Evolutionary conservation across 2,329 filamentous ascomycete species (phyloP).

Genomic region (Cryphonectria parasitica): DNA sequence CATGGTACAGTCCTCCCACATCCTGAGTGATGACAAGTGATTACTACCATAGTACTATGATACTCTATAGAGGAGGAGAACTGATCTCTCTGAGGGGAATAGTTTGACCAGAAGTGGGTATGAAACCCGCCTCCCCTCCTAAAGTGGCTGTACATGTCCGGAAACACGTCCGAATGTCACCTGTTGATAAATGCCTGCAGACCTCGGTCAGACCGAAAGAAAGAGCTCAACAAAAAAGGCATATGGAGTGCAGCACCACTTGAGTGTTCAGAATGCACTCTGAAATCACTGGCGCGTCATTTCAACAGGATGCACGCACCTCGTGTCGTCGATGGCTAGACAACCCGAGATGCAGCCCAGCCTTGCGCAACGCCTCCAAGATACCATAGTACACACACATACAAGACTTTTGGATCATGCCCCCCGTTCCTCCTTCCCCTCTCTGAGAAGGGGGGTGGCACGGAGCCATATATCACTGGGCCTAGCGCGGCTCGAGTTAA

Average conservation of each 20-base stretch:
- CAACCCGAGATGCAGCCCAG: background rate
- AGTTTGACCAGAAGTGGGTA: background rate
- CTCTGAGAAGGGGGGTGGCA: constrained; percentile 17
- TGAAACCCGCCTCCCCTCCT: background rate
- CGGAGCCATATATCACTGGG: constrained; percentile 24
- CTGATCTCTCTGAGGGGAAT: background rate
- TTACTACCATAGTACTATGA: no score
- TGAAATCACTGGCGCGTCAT: background rate
- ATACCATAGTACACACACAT: background rate
- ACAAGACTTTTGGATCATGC: background rate
- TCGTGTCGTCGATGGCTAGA: background rate
- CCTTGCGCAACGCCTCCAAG: background rate
- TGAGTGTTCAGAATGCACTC: background rate
- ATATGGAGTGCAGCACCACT: background rate
- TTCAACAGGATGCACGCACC: background rate
- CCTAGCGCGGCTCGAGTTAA: constrained; percentile 28
- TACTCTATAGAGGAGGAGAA: background rate
- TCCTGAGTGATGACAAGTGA: background rate
- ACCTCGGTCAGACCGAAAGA: constrained; percentile 8
- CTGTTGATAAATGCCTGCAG: constrained; percentile 8
- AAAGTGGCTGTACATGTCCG: constrained; percentile 2
- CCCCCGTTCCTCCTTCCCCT: background rate
- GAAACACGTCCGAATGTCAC: constrained; percentile 4
- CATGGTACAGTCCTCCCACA: background rate
- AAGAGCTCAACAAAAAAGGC: background rate